These are phyloP conservation scores for Neurospora hispaniola DNA, from an alignment of 495 filamentous ascomycete species.

Conservation along the genomic window DNA sequence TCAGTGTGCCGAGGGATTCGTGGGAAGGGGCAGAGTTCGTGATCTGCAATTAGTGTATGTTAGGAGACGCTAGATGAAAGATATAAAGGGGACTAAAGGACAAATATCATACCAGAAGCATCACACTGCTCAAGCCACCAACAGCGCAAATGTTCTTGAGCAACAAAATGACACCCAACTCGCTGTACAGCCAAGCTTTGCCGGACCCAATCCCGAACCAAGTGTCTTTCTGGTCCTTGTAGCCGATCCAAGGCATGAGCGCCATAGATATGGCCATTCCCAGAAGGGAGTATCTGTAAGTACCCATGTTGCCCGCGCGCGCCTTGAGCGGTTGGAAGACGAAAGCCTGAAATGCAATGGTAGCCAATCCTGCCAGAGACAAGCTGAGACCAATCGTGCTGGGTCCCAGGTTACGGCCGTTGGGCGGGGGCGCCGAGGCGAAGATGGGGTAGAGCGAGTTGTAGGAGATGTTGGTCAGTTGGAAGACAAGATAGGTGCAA, in stretches of 20 bases:
- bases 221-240: slow-evolving; percentile 44
- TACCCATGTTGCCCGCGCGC: slow-evolving; percentile 72
- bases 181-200: slow-evolving; percentile 57
- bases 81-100: neutral
- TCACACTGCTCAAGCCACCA: slow-evolving; percentile 76
- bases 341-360: slow-evolving; percentile 81
- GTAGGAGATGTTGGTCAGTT: slow-evolving; percentile 79
- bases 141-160: slow-evolving; percentile 85
- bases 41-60: slow-evolving; percentile 41
- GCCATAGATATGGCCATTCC: slow-evolving; percentile 76
- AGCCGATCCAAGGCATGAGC: slow-evolving; percentile 82
- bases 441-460: slow-evolving; percentile 91
- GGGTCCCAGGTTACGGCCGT: slow-evolving; percentile 64
- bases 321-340: slow-evolving; percentile 71
- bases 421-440: slow-evolving; percentile 58
- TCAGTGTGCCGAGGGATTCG: slow-evolving; percentile 77
- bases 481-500: slow-evolving; percentile 75
- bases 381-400: slow-evolving; percentile 77
- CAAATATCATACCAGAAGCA: slow-evolving; percentile 59
- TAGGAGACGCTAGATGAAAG: neutral
- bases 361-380: slow-evolving; percentile 71
- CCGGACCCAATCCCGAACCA: slow-evolving; percentile 38
- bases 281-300: slow-evolving; percentile 69
- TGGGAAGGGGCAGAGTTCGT: slow-evolving; percentile 87
- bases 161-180: slow-evolving; percentile 68